Evolutionary conservation across 306 rosid genomes (phyloP).

Genomic region (Datisca glomerata): DNA sequence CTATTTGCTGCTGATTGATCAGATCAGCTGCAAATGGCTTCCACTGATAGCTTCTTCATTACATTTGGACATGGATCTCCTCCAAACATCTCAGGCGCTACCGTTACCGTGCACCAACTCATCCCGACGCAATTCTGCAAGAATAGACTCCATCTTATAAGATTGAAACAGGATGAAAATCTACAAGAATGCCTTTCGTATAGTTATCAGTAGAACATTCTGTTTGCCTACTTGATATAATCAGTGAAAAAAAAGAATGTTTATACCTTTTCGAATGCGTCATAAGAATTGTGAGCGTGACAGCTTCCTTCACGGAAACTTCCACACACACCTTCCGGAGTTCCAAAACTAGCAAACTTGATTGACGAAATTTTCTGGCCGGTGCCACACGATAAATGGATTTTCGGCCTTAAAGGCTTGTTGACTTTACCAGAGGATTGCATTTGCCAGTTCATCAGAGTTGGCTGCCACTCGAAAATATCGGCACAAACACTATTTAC

Average conservation of each 20-base stretch:
- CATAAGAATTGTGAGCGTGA: conserved; percentile 84
- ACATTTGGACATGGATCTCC: conserved; percentile 95
- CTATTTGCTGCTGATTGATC: conserved; percentile 22
- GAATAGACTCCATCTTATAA: conserved; percentile 4
- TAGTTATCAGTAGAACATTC: no score
- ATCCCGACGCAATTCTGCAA: conserved; percentile 86
- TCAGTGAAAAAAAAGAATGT: background rate
- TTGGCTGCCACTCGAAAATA: conserved; percentile 97
- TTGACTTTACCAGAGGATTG: conserved; percentile 69
- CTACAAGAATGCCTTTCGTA: background rate
- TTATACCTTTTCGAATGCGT: conserved; percentile 68
- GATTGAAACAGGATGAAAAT: no score
- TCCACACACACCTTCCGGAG: conserved; percentile 81
- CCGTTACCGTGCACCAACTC: conserved; percentile 65
- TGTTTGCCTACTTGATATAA: no score
- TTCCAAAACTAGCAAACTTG: conserved; percentile 96
- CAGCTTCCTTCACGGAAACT: conserved; percentile 74
- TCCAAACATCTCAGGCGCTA: conserved; percentile 69
- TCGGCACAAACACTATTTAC: conserved; percentile 72
- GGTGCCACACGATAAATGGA: conserved; percentile 67
- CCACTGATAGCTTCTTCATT: conserved; percentile 90
- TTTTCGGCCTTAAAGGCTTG: conserved; percentile 65
- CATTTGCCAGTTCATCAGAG: conserved; percentile 62
- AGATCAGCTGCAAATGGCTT: conserved; percentile 81
- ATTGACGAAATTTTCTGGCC: conserved; percentile 81